Evolutionary conservation across 768 basidiomycete genomes (phyloP).

Genomic region (Trametes meyenii): DNA sequence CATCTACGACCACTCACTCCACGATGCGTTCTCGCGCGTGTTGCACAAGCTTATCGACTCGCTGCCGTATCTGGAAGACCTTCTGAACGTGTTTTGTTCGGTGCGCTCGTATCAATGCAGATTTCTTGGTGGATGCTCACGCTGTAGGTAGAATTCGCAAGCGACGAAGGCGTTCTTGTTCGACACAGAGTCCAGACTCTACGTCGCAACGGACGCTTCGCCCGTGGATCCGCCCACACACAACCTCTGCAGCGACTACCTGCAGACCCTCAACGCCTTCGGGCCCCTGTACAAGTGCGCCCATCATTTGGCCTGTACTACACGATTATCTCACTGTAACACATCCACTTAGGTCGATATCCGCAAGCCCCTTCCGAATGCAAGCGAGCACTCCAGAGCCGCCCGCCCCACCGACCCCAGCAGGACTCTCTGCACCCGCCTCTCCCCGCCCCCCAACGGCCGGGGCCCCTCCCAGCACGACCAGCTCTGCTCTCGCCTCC

Average conservation of each 20-base stretch:
- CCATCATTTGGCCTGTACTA: not conserved
- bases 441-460: constrained; percentile 1
- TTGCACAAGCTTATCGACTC: constrained; percentile 86
- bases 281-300: constrained; percentile 81
- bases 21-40: constrained; percentile 90
- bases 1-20: constrained; percentile 89
- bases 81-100: constrained; percentile 84
- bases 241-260: constrained; percentile 88
- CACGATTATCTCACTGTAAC: not conserved
- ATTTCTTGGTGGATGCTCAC: not conserved
- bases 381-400: constrained; percentile 16
- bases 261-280: constrained; percentile 85
- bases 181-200: constrained; percentile 80
- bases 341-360: constrained; percentile 10
- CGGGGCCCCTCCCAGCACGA: not conserved
- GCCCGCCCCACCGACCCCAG: not conserved
- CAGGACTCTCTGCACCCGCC: not conserved
- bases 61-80: constrained; percentile 81
- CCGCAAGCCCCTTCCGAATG: constrained; percentile 27
- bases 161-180: constrained; percentile 95
- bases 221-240: constrained; percentile 89
- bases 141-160: constrained; percentile 70
- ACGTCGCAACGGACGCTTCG: constrained; percentile 92
- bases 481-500: not conserved
- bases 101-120: constrained; percentile 42